phyloP scores from a whole-genome alignment of 805 yeast species.

The Ogataea ramenticola region DNA sequence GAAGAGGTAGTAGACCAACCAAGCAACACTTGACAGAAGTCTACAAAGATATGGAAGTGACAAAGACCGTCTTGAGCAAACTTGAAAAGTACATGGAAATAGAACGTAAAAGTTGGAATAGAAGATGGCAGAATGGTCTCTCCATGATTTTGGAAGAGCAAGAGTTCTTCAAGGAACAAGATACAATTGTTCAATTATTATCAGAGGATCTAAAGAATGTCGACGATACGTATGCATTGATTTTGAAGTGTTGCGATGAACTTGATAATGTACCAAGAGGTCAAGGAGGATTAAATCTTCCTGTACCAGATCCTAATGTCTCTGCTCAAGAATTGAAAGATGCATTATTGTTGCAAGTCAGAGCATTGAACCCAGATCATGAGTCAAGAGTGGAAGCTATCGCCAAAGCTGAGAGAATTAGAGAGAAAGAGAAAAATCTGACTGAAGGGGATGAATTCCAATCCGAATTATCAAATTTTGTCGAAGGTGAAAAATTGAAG shows the following conservation, averaged over 20 bases:
- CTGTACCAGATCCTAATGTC: constrained; percentile 47
- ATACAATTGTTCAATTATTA: constrained; percentile 72
- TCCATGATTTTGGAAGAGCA: constrained; percentile 91
- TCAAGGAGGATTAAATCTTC: constrained; percentile 27
- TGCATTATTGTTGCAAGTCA: constrained; percentile 76
- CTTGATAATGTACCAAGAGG: constrained; percentile 54
- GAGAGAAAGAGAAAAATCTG: constrained; percentile 63
- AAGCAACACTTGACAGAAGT: constrained; percentile 65
- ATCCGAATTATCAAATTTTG: constrained; percentile 81
- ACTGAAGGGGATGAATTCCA: constrained; percentile 59
- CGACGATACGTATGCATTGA: constrained; percentile 71
- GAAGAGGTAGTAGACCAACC: constrained; percentile 78
- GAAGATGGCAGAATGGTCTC: constrained; percentile 86
- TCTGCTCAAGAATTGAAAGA: constrained; percentile 56
- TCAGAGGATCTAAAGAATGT: constrained; percentile 77
- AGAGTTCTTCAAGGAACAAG: constrained; percentile 84
- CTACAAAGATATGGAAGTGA: constrained; percentile 53
- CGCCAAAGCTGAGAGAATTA: constrained; percentile 72
- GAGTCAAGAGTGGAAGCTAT: constrained; percentile 83
- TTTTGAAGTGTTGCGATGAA: constrained; percentile 75
- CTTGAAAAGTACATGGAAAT: constrained; percentile 55
- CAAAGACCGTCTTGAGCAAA: constrained; percentile 41
- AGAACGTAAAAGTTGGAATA: constrained; percentile 83
- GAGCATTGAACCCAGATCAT: constrained; percentile 75
- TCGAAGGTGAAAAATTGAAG: constrained; percentile 66